Percentiles rank a stretch among this genome's conserved stretches.
These are phyloP conservation scores for Trichophyton mentagrophytes DNA, from an alignment of 2,329 filamentous ascomycete species.

Conservation along the genomic window DNA sequence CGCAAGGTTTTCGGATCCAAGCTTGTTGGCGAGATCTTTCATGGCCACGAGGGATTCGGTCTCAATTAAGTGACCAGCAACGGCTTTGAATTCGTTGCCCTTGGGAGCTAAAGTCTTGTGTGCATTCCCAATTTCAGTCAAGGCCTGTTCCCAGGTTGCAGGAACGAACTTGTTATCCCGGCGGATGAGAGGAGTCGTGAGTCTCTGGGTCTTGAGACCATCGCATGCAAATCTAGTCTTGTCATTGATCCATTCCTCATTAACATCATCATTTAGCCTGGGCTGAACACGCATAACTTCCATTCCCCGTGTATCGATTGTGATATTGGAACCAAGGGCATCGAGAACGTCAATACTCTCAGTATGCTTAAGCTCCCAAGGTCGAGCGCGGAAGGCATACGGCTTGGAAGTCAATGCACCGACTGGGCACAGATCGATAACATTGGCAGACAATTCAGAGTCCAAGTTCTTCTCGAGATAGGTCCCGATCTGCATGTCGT, in stretches of 20 bases:
- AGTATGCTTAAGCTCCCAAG: constrained; percentile 93
- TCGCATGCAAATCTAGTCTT: constrained; percentile 95
- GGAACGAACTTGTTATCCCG: constrained; percentile 84
- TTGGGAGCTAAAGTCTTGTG: constrained; percentile 68
- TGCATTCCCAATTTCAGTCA: constrained; percentile 72
- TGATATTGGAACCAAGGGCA: constrained; percentile 84
- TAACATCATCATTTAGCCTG: constrained; percentile 90
- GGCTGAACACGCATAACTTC: constrained; percentile 94
- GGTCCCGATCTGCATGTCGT: constrained; percentile 94
- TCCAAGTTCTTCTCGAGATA: constrained; percentile 92
- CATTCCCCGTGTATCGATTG: constrained; percentile 80
- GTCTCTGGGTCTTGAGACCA: constrained; percentile 85
- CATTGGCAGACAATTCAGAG: constrained; percentile 89
- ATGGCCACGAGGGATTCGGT: constrained; percentile 88
- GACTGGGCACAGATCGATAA: constrained; percentile 96
- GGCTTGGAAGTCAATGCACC: constrained; percentile 94
- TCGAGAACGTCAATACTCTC: constrained; percentile 94
- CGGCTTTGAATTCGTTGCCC: constrained; percentile 88
- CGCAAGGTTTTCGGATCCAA: constrained; percentile 90
- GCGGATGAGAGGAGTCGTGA: constrained; percentile 84
- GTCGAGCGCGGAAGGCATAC: constrained; percentile 90
- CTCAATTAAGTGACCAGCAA: constrained; percentile 83
- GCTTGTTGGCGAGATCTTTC: constrained; percentile 93
- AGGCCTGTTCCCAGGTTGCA: constrained; percentile 87
- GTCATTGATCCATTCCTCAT: constrained; percentile 99